Percentiles rank a stretch among this genome's conserved stretches.
phyloP scores from a whole-genome alignment of 2,329 filamentous ascomycete genomes.

The Sporothrix inflata region DNA sequence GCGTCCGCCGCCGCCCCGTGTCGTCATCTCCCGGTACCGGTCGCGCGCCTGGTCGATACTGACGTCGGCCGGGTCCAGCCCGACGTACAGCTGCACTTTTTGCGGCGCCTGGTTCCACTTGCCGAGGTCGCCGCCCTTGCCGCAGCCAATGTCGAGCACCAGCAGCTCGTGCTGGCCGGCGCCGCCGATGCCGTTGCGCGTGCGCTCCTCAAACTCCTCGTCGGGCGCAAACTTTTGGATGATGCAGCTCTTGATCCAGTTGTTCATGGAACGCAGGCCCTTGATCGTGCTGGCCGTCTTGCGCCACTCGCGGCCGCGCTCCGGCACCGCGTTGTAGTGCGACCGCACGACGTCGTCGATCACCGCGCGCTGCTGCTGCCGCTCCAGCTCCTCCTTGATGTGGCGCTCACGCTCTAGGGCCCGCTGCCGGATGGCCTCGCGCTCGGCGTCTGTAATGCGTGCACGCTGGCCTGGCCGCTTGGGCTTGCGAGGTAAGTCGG shows the following conservation, averaged over 20 bases:
- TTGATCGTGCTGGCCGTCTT: slow-evolving; percentile 94
- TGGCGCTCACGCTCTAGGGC: slow-evolving; percentile 58
- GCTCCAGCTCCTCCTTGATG: slow-evolving; percentile 43
- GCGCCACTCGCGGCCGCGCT: slow-evolving; percentile 92
- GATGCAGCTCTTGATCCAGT: slow-evolving; percentile 97
- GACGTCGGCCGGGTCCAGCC: slow-evolving; percentile 88
- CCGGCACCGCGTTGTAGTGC: slow-evolving; percentile 94
- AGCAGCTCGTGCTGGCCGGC: slow-evolving; percentile 66
- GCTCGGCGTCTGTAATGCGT: slow-evolving; percentile 68
- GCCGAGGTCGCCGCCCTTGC: slow-evolving; percentile 91
- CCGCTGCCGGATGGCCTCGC: slow-evolving; percentile 67
- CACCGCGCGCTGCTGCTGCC: slow-evolving; percentile 54
- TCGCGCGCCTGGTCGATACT: slow-evolving; percentile 89
- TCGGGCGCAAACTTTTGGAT: slow-evolving; percentile 94
- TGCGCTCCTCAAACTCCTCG: slow-evolving; percentile 68
- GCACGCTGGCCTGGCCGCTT: slow-evolving; percentile 70
- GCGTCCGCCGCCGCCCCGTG: slow-evolving; percentile 58
- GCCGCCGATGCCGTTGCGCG: slow-evolving; percentile 57
- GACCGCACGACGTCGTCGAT: slow-evolving; percentile 86
- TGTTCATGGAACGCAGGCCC: slow-evolving; percentile 92
- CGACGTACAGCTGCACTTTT: slow-evolving; percentile 88
- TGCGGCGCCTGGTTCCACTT: slow-evolving; percentile 98
- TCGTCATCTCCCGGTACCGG: slow-evolving; percentile 74
- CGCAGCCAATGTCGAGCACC: slow-evolving; percentile 92
- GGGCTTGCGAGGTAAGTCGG: slow-evolving; percentile 61